Percentiles rank a stretch among this genome's conserved stretches.
phyloP scores from a whole-genome alignment of 495 filamentous ascomycete genomes.

The Neurospora tetraspora region DNA sequence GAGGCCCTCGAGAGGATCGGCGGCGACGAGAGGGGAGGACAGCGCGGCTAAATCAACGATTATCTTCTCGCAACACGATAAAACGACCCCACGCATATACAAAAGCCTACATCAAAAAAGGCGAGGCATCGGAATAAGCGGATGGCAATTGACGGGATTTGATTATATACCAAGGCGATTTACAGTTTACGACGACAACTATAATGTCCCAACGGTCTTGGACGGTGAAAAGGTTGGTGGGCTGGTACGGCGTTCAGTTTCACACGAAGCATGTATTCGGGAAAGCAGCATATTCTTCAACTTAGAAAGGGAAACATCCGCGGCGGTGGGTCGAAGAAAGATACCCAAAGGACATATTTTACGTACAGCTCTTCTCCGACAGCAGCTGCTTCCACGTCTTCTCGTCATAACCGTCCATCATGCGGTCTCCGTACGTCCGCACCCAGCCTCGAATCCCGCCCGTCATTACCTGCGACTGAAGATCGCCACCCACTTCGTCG shows the following conservation, averaged over 20 bases:
- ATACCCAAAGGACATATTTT: conserved; percentile 6
- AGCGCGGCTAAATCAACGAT: neutral
- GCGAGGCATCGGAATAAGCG: neutral
- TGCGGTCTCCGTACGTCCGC: conserved; percentile 29
- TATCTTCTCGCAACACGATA: neutral
- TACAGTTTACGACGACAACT: neutral
- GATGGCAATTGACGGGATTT: neutral
- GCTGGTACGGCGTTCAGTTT: conserved; percentile 4
- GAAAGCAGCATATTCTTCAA: neutral
- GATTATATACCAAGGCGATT: neutral
- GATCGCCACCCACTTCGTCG: conserved; percentile 18
- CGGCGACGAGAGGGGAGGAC: conserved; percentile 29
- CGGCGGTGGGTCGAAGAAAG: neutral
- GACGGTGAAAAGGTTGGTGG: neutral
- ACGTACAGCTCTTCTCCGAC: conserved; percentile 14
- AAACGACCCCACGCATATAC: neutral
- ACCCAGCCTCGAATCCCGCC: conserved; percentile 44
- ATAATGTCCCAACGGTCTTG: neutral
- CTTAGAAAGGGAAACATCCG: neutral
- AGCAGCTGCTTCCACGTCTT: conserved; percentile 32
- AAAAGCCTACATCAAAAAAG: neutral
- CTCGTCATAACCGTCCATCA: conserved; percentile 40
- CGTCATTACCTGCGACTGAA: conserved; percentile 34
- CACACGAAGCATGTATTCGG: neutral
- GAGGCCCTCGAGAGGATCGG: conserved; percentile 62